Base-by-base conservation (phyloP, 441 rosid genomes). In the Francoa sonchifolia region DNA sequence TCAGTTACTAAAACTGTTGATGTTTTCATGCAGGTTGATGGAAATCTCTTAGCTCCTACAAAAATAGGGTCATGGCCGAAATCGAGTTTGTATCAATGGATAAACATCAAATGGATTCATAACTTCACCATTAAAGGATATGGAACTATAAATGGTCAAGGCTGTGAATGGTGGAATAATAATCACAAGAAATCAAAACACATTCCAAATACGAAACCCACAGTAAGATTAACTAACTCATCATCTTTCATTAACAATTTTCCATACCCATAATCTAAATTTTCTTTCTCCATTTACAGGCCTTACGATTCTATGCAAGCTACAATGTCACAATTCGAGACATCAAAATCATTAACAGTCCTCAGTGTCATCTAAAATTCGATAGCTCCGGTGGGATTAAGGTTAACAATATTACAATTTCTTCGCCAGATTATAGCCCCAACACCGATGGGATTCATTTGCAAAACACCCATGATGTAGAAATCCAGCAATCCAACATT, bases 371-470 rank as follows among this genome's bases (percentile, higher is more conserved):
- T 67, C 64, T 87, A 17, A 87, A 87, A 61, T 83, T 87, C 36
- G 93, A 87, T 62, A 68, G 49, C 48, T 82, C 86, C n/a, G 49
- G 55, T 1, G 73, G 84, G 12, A 62, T 87, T 42, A 55, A 47
- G 38, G 66, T 87, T 28, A 37, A 69, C 32, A 82, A 87, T 50
- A 49, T 87, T 4, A 67, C 85, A 2, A 76, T 87, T 16, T 67
- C 67, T 45, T 77, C 97, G 1, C 97, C 94, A 3, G 68, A 52
- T 39, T 51, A 54, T n/a, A 82, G 93, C 57, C 84, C 92, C 33
- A 80, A 82, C 51, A 83, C 97, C 11, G 97, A 87, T 27, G 97
- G 93, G 2, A 87, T 87, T 59, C 97, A 83, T 66, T 73, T 82
- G 14, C 97, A 82, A 43, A 80, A 78, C 66, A 72, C 94, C 31